Evolutionary conservation across 225 moss, liverwort and hornwort species (phyloP), one percentile per base, ranked within the genome.

Genomic region (Physcomitrium patens): DNA sequence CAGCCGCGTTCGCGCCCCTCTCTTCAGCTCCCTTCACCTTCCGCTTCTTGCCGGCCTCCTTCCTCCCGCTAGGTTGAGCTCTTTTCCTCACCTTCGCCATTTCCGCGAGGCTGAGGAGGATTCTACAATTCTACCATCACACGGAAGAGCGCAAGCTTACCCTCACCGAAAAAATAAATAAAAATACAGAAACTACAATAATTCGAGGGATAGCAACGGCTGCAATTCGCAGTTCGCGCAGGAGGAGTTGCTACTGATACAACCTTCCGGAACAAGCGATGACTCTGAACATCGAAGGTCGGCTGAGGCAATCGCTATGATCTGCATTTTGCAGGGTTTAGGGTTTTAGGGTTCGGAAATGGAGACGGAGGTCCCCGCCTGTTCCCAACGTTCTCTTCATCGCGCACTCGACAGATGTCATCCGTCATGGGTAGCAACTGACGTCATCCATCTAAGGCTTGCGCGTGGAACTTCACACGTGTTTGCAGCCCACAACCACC

Each of bases 31-130:
- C 49, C 43, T 48, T 57, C 4, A 46, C 27, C 61, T 76, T 81
- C 28, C 42, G 79, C 69, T 85, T 87, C 69, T 78, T 86, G 26
- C 43, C 71, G 47, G 51, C 62, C 47, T 54, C 72, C 58, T 27
- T 82, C 51, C 76, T 75, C 46, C 77, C 63, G n/a, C 80, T 65
- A 28, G 75, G 55, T 80, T 72, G 80, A 56, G 75, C 71, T 67
- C 86, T 78, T 50, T 89, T 89, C 73, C 84, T 72, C 75, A 82
- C 79, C 76, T 82, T 84, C 17, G 75, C 89, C 89, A 87, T 87
- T 48, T 43, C 58, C 19, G 57, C 17, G 17, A 70, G 15, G 41
- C 63, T 75, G 27, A 14, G 54, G 26, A 37, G 31, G 31, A 37
- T 37, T 37, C 81, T 74, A 77, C 62, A 27, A 56, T 9, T 12